Evolutionary conservation across 768 basidiomycete genomes (phyloP), one percentile per base, ranked within the genome.

Genomic region (Flagelloscypha sp.): DNA sequence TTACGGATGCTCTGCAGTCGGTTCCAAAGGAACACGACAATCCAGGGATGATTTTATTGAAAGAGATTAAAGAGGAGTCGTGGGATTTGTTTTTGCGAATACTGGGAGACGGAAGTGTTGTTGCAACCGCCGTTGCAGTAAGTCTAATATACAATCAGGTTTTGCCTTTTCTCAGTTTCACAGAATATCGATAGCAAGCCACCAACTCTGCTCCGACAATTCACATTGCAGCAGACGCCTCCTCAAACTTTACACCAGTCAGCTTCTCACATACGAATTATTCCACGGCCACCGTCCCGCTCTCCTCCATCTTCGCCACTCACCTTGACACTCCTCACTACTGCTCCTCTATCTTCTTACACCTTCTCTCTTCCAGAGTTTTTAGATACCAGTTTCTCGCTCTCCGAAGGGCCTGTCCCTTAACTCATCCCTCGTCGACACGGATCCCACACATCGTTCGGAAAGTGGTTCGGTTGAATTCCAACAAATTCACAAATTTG

Each of bases 181-280:
- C 44, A 93, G 90, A 89, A 94, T 57, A 76, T 95, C 45, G 90
- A 94, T 50, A 70, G 84, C 11, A 74, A 81, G 45, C 92, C 92
- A 6, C 92, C 92, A 7, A 88, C 85, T 3, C 64, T 90, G 3
- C 63, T 89, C 19, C 74, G 71, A 48, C 79, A 82, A 40, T 84
- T 86, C 54, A 77, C 73, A 3, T 57, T 90, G 13, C 75, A 84
- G 29, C 78, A 84, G 38, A 72, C 74, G 1, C 63, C 62, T 11
- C 68, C 79, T 11, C 59, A 59, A 8, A 51, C 67, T 11, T 58
- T 82, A 27, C 61, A 68, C 33, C 52, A 49, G 10, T 59, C 61
- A 30, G 80, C 79, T 19, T 52, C 54, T 10, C 63, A 74, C 46
- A 60, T 83, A 9, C 69, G 70, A 43, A 40, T 79, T 33, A 55